Base-by-base conservation (phyloP, 768 basidiomycete species). In the Ramaria rubella region DNA sequence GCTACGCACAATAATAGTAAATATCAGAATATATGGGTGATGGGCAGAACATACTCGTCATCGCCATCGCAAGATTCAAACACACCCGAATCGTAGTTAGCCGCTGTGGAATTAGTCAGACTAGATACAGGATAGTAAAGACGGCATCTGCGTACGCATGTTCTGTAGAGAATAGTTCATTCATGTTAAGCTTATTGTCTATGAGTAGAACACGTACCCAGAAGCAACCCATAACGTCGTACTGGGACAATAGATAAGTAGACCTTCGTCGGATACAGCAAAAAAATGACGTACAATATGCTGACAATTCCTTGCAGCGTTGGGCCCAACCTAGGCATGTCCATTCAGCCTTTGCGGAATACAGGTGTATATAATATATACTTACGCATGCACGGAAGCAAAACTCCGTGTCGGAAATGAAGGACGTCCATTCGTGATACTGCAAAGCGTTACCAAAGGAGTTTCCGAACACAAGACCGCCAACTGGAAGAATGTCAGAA, bases 41-140 rank as follows among this genome's bases (percentile, higher is more conserved):
- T 6, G 5, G 4, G 17, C 6, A n/a, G 21, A 54, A 44, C 55
- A 48, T 24, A 56, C 55, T 70, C 71, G 48, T 71, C 59, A 58
- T 75, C 73, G 49, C 66, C 76, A 15, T 72, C 62, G 65, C 77
- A 78, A n/a, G 62, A 60, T 57, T 77, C 77, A 67, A 78, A 78
- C 4, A 61, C 43, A 54, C 65, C 62, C 7, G 60, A 21, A 36
- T 62, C 62, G 64, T 71, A 73, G 63, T 72, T 68, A 42, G 73
- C 72, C 33, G 75, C 69, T 29, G 68, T 63, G 62, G 65, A 65
- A 49, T 65, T 68, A 46, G 70, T 21, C 42, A 36, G 11, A 52
- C 67, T 68, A 17, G 26, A 58, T 8, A 6, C 29, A 19, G 24
- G 12, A 40, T 9, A 12, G 15, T 30, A n/a, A n/a, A n/a, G n/a